These are phyloP conservation scores for Lachancea cidri DNA, from an alignment of 805 yeast species.

Conservation along the genomic window DNA sequence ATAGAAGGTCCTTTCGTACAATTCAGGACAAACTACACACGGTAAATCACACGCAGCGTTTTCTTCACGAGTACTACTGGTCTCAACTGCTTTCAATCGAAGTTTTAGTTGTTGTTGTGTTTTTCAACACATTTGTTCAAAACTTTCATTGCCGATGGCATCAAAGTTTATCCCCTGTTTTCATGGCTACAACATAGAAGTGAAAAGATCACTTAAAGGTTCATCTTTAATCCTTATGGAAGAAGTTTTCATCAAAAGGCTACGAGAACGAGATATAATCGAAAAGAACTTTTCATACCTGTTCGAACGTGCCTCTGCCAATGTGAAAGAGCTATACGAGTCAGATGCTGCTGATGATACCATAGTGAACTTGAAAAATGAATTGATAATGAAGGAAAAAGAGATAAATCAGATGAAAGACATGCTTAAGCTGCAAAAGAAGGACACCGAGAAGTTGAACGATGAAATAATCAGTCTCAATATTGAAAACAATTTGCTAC, in stretches of 20 bases:
- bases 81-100: too few relatives aligned
- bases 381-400: conserved; percentile 16
- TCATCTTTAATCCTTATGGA: conserved; percentile 10
- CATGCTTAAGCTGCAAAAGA: conserved; percentile 42
- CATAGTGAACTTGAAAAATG: conserved; percentile 13
- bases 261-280: conserved; percentile 15
- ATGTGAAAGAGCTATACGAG: not conserved
- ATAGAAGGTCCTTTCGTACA: not conserved
- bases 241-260: conserved; percentile 11
- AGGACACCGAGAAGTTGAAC: conserved; percentile 52
- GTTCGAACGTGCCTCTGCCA: conserved; percentile 10
- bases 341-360: conserved; percentile 1
- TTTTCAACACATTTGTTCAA: too few relatives aligned
- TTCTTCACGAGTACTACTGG: too few relatives aligned
- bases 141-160: not conserved
- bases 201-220: too few relatives aligned
- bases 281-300: conserved; percentile 21
- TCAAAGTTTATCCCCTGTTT: not conserved
- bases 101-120: too few relatives aligned
- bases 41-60: too few relatives aligned
- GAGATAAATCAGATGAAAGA: conserved; percentile 27
- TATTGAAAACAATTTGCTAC: conserved; percentile 46
- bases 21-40: too few relatives aligned
- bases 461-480: conserved; percentile 61
- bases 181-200: not conserved